These are phyloP conservation scores for Coemansia sp. DNA, from an alignment of 192 early-diverging fungal species.

Conservation along the genomic window DNA sequence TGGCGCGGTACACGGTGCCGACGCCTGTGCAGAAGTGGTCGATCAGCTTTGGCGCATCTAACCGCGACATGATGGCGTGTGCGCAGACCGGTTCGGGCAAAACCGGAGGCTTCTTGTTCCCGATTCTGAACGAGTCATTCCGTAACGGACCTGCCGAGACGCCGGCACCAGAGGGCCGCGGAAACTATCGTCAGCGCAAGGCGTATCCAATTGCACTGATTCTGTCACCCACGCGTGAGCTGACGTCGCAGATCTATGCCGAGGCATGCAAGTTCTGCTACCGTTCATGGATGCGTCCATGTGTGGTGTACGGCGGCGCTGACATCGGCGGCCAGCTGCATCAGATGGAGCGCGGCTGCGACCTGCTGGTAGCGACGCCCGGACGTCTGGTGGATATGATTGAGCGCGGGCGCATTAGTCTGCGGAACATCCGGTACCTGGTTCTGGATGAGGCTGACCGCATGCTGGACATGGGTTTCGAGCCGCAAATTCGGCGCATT, in stretches of 20 bases:
- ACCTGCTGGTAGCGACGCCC: conserved; percentile 91
- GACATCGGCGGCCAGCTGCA: conserved; percentile 87
- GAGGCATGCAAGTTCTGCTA: conserved; percentile 77
- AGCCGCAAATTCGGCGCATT: conserved; percentile 85
- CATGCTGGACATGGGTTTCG: conserved; percentile 99
- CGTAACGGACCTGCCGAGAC: conserved; percentile 69
- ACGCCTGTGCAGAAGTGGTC: conserved; percentile 97
- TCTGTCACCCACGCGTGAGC: conserved; percentile 76
- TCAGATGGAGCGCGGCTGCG: conserved; percentile 89
- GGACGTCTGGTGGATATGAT: conserved; percentile 91
- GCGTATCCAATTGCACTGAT: conserved; percentile 63
- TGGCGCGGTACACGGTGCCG: conserved; percentile 82
- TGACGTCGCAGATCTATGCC: conserved; percentile 69
- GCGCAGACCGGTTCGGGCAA: conserved; percentile 96
- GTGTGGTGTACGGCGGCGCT: conserved; percentile 93
- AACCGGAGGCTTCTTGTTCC: conserved; percentile 97
- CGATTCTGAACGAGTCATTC: conserved; percentile 91
- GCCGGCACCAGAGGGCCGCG: conserved; percentile 46
- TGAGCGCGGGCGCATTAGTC: conserved; percentile 73
- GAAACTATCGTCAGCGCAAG: conserved; percentile 60
- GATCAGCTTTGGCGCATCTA: conserved; percentile 73
- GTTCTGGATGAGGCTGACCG: conserved; percentile 87
- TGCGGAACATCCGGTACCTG: conserved; percentile 70
- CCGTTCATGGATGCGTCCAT: conserved; percentile 89
- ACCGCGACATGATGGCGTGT: conserved; percentile 98